phyloP scores from a whole-genome alignment of 129 eudicot genomes.

The Silybum marianum region DNA sequence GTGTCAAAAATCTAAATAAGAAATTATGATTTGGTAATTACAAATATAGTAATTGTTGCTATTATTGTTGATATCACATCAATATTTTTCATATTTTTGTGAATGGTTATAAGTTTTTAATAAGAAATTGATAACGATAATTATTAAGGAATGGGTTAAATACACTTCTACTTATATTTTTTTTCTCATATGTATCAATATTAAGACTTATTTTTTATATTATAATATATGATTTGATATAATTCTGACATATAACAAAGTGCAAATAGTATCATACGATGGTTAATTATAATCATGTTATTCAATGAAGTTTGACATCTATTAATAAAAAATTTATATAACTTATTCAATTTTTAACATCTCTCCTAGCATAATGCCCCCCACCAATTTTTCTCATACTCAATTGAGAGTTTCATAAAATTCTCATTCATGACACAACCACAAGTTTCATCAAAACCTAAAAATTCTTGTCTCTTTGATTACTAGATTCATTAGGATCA shows the following conservation, averaged over 20 bases:
- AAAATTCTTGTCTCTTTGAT: neutral
- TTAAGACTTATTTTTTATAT: no score
- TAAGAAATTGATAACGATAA: no score
- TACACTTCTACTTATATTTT: neutral
- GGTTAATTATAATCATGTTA: no score
- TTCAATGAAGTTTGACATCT: no score
- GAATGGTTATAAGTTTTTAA: neutral
- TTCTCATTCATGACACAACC: neutral
- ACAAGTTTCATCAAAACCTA: constrained; percentile 4
- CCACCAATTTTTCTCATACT: neutral
- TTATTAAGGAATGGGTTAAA: neutral
- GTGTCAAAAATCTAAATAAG: neutral
- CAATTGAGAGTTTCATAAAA: neutral
- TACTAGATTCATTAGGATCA: neutral
- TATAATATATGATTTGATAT: no score
- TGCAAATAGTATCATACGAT: no score
- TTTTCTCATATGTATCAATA: no score
- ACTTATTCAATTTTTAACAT: no score
- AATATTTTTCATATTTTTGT: neutral
- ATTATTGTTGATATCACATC: neutral
- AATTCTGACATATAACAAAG: no score
- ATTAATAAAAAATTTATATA: no score
- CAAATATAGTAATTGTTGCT: neutral
- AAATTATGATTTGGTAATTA: neutral
- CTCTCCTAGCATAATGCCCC: no score